Percentiles rank a stretch among this genome's conserved stretches.
Conservation (phyloP, 495 filamentous ascomycete species). For the Neurospora cerealis region DNA sequence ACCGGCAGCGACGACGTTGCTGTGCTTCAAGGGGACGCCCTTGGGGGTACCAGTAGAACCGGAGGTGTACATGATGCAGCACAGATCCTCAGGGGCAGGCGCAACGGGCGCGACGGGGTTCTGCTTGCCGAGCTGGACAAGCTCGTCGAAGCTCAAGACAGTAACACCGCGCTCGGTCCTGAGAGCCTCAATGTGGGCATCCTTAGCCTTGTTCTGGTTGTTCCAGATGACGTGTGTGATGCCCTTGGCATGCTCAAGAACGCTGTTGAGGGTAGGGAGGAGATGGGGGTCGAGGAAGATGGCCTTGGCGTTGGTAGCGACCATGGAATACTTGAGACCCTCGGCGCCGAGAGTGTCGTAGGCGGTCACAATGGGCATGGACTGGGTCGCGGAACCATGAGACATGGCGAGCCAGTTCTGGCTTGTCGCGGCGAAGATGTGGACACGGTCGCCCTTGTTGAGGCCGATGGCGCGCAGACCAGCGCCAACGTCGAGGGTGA, state of each 20-base stretch:
- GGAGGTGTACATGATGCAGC: constrained; percentile 99
- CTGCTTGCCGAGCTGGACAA: constrained; percentile 71
- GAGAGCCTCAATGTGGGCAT: constrained; percentile 69
- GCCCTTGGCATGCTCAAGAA: constrained; percentile 67
- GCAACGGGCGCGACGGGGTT: constrained; percentile 75
- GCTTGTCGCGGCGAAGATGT: constrained; percentile 86
- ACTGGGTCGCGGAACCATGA: constrained; percentile 44
- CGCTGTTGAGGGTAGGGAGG: constrained; percentile 67
- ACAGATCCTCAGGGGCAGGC: constrained; percentile 75
- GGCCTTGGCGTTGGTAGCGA: constrained; percentile 73
- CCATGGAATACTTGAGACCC: constrained; percentile 82
- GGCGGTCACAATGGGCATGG: constrained; percentile 54
- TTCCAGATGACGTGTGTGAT: constrained; percentile 88
- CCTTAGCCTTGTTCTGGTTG: constrained; percentile 62
- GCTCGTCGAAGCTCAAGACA: constrained; percentile 75
- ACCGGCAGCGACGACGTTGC: constrained; percentile 80
- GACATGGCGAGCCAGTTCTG: constrained; percentile 66
- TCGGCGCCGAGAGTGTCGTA: constrained; percentile 92
- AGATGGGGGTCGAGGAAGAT: constrained; percentile 88
- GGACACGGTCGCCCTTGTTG: constrained; percentile 59
- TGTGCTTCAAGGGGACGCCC: constrained; percentile 86
- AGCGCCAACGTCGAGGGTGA: constrained; percentile 60
- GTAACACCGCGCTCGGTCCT: constrained; percentile 62
- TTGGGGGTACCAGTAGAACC: constrained; percentile 96
- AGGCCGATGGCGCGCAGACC: constrained; percentile 77